These are phyloP conservation scores for Populus simonii DNA, from an alignment of 345 rosid genomes.

Conservation along the genomic window DNA sequence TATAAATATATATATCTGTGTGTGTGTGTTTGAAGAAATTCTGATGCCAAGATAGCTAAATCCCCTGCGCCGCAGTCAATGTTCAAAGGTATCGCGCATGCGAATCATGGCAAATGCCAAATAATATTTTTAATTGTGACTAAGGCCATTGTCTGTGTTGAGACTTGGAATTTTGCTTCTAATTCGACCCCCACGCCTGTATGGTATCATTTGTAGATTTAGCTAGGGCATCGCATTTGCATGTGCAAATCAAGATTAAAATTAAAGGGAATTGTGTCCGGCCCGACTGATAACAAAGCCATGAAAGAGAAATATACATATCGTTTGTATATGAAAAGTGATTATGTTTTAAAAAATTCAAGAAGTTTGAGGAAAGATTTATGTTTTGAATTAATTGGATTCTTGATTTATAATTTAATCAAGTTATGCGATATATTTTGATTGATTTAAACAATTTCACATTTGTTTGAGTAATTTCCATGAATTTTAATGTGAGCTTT, in stretches of 20 bases:
- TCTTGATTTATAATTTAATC: not conserved
- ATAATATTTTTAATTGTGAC: not conserved
- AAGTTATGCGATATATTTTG: too few species aligned
- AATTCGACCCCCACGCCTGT: not conserved
- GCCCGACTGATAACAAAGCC: too few species aligned
- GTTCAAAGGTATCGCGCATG: conserved; percentile 25
- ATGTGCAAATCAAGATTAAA: not conserved
- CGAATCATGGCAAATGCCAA: not conserved
- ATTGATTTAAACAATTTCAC: not conserved
- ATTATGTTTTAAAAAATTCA: too few species aligned
- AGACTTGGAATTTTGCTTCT: not conserved
- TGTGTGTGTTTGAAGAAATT: not conserved
- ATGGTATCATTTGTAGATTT: not conserved
- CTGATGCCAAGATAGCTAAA: not conserved
- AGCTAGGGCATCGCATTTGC: not conserved
- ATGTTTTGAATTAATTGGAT: too few species aligned
- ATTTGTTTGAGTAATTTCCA: not conserved
- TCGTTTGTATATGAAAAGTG: too few species aligned
- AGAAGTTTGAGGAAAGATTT: too few species aligned
- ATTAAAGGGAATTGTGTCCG: not conserved
- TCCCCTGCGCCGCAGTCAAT: conserved; percentile 17
- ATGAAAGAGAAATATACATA: too few species aligned
- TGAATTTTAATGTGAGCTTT: too few species aligned
- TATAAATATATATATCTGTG: too few species aligned
- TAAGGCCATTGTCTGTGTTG: not conserved